Base-by-base conservation (phyloP, 2,329 filamentous ascomycete genomes). In the Pestalotiopsis sp. region DNA sequence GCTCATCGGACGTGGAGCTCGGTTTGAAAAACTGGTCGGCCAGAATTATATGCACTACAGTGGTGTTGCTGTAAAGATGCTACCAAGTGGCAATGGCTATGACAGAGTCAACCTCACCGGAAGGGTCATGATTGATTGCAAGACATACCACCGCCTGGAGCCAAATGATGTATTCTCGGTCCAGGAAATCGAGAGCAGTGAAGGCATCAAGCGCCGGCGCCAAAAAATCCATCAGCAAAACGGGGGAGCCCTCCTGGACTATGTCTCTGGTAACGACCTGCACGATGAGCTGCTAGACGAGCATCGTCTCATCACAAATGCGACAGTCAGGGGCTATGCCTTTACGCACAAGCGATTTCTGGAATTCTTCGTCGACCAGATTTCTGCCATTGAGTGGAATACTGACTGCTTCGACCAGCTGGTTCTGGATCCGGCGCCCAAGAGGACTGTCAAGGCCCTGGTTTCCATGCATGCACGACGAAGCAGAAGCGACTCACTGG, bases 111-210 rank as follows among this genome's bases (percentile, higher is more conserved):
- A 77, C 59, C 72, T 78, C 14, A 72, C 73, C 14, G 76, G 78
- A 1, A 75, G 77, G 38, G 72, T 80, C 38, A 79, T 80, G 76
- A 73, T 80, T 64, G 78, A 80, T 70, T 73, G 73, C 68, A 74
- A 77, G 64, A 78, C 78, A 2, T 79, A 75, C 70, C 74, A 76
- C 57, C 72, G 76, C n/a, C 65, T 75, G 62, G 73, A 75, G 17
- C 68, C 75, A 9, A 73, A 76, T 38, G 68, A 74, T 44, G 55
- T 66, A 0, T 77, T 77, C 68, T 66, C 61, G 3, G 72, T 78
- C 7, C 38, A 20, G 2, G 66, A 71, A 14, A 70, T 75, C 7
- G 66, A 59, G 3, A 67, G 71, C 24, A 64, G 66, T 10, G 60
- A 68, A 17, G 67, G 65, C 3, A 67, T 66, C 10, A 72, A 71